Evolutionary conservation across 192 early-diverging fungal species (phyloP), one percentile per base, ranked within the genome.

Genomic region (Chytriomyces sp.): DNA sequence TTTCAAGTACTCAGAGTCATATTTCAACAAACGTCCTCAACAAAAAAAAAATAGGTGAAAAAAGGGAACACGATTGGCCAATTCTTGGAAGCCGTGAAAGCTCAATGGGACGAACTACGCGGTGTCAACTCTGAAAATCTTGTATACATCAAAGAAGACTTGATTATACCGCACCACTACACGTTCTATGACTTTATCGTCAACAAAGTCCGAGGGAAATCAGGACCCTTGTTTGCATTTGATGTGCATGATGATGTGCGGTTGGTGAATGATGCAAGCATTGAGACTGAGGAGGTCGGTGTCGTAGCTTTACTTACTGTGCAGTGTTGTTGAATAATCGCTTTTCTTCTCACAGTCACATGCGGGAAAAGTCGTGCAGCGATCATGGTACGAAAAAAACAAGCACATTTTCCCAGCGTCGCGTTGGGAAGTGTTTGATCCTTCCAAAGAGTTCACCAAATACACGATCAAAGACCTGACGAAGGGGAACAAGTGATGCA

Each of bases 371-470:
- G 93, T 98, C 6, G 91, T 95, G 20, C 93, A 97, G 82, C 84
- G 96, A 20, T 80, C 89, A 24, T 97, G 95, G 92, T 97, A 96
- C 70, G 94, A 95, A 73, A 87, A 91, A 26, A 95, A 97, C 83
- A 98, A 97, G 84, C 96, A 98, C 72, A 97, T 96, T 44, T 97
- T 98, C 79, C 95, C 96, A 5, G 92, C 95, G 3, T 92, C 89
- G 50, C 88, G 96, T 64, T 98, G 94, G 94, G 96, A 98, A 82
- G 85, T 92, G 11, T 97, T 93, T 78, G 94, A 96, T 79, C 93
- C 94, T 0, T 86, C 92, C 47, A 94, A 94, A 77, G 86, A 86
- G 80, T 91, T 90, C 72, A 87, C 87, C 46, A 85, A 84, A 66
- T 92, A 92, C 72, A 91, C 87, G 13, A 80, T 91, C 72, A 90